Conservation (phyloP, 208 protist species). For the Leishmania guyanensis region DNA sequence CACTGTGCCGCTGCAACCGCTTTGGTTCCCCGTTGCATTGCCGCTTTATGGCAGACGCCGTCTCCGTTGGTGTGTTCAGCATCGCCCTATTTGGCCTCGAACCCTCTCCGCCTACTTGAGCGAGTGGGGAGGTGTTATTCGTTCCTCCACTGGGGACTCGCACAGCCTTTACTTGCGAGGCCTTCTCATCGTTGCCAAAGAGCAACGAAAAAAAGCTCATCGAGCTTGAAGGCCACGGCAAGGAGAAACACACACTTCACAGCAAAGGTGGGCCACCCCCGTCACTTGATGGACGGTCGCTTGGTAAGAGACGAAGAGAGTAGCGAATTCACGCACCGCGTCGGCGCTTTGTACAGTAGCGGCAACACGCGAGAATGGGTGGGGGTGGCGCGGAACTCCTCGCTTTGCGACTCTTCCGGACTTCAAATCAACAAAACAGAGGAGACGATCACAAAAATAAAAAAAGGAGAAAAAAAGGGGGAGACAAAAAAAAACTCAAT, state of each 20-base stretch:
- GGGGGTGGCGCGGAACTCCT: too few relatives aligned
- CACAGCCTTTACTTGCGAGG: background rate
- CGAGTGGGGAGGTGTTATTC: background rate
- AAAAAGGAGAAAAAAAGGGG: background rate
- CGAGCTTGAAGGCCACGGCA: background rate
- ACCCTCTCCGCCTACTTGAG: background rate
- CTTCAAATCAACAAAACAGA: too few relatives aligned
- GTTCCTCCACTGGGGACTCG: background rate
- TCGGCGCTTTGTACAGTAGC: too few relatives aligned
- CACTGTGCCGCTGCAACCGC: background rate
- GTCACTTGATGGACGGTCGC: too few relatives aligned
- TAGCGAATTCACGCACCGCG: too few relatives aligned
- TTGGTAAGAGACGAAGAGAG: too few relatives aligned
- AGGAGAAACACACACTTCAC: background rate
- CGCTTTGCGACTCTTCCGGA: too few relatives aligned
- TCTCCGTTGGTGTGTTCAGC: background rate
- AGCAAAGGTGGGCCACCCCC: too few relatives aligned
- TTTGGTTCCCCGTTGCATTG: background rate
- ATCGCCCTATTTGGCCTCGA: background rate
- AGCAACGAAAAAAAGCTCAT: constrained; percentile 5
- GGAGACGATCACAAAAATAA: background rate
- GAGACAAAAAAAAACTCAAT: background rate
- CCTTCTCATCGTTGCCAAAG: constrained; percentile 1
- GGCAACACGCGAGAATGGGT: too few relatives aligned
- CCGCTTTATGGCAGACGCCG: background rate